Conservation (phyloP, 805 yeast species). For the Ogataea dorogensis region DNA sequence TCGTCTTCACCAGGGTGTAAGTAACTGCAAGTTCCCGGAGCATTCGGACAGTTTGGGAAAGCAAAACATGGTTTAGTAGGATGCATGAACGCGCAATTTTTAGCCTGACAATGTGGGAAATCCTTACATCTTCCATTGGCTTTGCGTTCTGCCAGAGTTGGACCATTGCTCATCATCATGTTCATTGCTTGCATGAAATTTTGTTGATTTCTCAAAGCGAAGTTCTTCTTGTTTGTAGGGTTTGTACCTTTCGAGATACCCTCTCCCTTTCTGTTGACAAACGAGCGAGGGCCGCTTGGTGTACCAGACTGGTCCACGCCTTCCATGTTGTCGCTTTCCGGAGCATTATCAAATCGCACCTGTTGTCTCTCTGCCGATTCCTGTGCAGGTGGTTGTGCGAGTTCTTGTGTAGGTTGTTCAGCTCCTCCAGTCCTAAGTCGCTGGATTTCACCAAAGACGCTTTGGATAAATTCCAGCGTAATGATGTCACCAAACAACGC, state of each 20-base stretch:
- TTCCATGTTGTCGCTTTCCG: slow-evolving; percentile 20
- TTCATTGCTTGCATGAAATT: slow-evolving; percentile 43
- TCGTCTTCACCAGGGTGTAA: slow-evolving; percentile 86
- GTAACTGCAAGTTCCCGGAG: slow-evolving; percentile 78
- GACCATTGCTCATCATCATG: slow-evolving; percentile 28
- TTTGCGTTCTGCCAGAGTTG: slow-evolving; percentile 44
- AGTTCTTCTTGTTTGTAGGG: slow-evolving; percentile 21
- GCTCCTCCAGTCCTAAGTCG: slow-evolving; percentile 29
- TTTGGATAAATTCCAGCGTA: slow-evolving; percentile 53
- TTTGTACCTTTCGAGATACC: slow-evolving; percentile 20
- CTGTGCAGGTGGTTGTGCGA: slow-evolving; percentile 19
- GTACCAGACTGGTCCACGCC: slow-evolving; percentile 17
- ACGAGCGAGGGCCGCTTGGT: slow-evolving; percentile 26
- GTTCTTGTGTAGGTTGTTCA: slow-evolving; percentile 11
- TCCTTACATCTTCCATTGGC: slow-evolving; percentile 63
- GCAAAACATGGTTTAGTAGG: slow-evolving; percentile 75
- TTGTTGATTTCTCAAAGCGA: slow-evolving; percentile 39
- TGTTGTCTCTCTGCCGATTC: slow-evolving; percentile 27
- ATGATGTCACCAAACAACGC: slow-evolving; percentile 61
- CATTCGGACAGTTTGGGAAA: slow-evolving; percentile 74
- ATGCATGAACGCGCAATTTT: slow-evolving; percentile 72
- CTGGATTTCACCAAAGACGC: slow-evolving; percentile 56
- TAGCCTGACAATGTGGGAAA: slow-evolving; percentile 67
- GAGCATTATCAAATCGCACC: slow-evolving; percentile 31
- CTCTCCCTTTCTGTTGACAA: slow-evolving; percentile 17